Evolutionary conservation across 441 rosid genomes (phyloP).

Genomic region (Erysimum cheiri): DNA sequence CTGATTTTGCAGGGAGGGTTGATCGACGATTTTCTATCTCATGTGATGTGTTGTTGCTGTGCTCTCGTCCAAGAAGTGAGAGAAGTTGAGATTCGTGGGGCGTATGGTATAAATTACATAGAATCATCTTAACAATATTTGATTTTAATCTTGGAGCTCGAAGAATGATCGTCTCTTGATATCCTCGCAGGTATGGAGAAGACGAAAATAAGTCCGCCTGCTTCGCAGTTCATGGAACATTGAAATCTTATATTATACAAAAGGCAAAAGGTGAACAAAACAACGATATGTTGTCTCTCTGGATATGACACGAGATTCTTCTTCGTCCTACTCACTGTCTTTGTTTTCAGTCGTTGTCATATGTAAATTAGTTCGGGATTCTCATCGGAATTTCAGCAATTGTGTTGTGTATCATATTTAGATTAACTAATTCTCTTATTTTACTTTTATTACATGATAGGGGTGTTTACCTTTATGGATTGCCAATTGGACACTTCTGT

Average conservation of each 20-base stretch:
- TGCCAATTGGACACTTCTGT: not conserved
- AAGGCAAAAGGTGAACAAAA: constrained; percentile 34
- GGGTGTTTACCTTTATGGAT: not conserved
- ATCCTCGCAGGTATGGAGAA: constrained; percentile 52
- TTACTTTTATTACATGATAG: constrained; percentile 9
- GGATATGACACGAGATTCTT: constrained; percentile 35
- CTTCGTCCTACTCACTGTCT: constrained; percentile 21
- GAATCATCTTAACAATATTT: not conserved
- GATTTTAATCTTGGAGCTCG: not conserved
- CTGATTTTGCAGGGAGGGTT: constrained; percentile 74
- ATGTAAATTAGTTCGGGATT: constrained; percentile 42
- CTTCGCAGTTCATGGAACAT: constrained; percentile 86
- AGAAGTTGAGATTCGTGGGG: constrained; percentile 90
- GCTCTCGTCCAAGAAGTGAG: constrained; percentile 97
- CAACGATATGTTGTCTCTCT: constrained; percentile 18
- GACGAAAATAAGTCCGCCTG: constrained; percentile 81
- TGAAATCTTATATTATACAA: constrained; percentile 40
- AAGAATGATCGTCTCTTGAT: constrained; percentile 12
- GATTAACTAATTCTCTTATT: constrained; percentile 28
- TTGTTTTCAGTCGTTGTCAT: constrained; percentile 16
- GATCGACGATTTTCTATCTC: constrained; percentile 92
- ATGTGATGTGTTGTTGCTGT: constrained; percentile 96
- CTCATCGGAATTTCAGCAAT: not conserved
- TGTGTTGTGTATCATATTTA: constrained; percentile 35
- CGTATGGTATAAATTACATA: constrained; percentile 53